A percentile compares a stretch with the other conserved stretches of the same genome.
Evolutionary conservation across 257 asterid species (phyloP).

Genomic region (Gentiana dahurica): DNA sequence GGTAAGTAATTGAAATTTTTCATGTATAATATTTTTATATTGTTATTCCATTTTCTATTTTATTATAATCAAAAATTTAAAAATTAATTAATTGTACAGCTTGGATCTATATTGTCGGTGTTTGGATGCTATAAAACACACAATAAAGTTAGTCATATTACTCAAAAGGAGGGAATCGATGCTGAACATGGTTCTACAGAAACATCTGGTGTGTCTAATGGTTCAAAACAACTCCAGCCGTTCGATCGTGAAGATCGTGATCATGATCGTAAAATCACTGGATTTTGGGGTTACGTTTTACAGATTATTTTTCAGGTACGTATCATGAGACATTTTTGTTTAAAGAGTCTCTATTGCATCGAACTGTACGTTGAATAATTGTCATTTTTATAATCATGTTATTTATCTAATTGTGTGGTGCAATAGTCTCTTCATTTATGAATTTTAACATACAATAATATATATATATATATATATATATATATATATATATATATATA

Average conservation of each 20-base stretch:
- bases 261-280: slow-evolving; percentile 41
- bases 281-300: slow-evolving; percentile 57
- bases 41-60: not conserved
- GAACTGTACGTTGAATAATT: too few relatives aligned
- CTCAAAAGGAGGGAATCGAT: slow-evolving; percentile 26
- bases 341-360: too few relatives aligned
- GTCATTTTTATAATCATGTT: too few relatives aligned
- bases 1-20: slow-evolving; percentile 30
- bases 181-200: slow-evolving; percentile 30
- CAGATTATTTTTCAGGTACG: slow-evolving; percentile 87
- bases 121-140: slow-evolving; percentile 50
- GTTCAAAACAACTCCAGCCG: slow-evolving; percentile 18
- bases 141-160: slow-evolving; percentile 14
- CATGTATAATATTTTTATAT: not conserved
- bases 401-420: too few relatives aligned
- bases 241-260: slow-evolving; percentile 17
- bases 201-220: slow-evolving; percentile 9
- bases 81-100: slow-evolving; percentile 24
- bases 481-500: too few relatives aligned
- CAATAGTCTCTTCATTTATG: too few relatives aligned
- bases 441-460: too few relatives aligned
- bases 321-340: not conserved
- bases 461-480: too few relatives aligned
- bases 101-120: slow-evolving; percentile 75
- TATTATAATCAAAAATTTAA: not conserved